Evolutionary conservation across 805 yeast species (phyloP).

Genomic region (Pichia cabralensis): DNA sequence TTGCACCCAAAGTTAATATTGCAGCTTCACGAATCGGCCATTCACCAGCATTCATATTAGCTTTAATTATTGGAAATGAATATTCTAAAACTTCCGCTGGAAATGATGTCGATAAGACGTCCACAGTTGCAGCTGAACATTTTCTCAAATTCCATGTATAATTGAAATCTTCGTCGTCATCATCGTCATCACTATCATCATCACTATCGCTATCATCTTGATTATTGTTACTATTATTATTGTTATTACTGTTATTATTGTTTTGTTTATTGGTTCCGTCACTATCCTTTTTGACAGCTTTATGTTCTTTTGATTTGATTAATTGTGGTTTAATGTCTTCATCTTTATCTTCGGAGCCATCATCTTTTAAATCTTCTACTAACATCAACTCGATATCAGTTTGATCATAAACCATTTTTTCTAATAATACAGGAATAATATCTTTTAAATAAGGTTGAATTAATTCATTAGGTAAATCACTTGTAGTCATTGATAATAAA

Average conservation of each 20-base stretch:
- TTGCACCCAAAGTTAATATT: conserved; percentile 89
- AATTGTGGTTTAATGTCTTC: conserved; percentile 82
- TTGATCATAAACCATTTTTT: conserved; percentile 82
- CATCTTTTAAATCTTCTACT: conserved; percentile 60
- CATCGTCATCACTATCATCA: conserved; percentile 57
- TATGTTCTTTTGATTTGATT: conserved; percentile 51
- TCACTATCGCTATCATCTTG: conserved; percentile 31
- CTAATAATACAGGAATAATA: conserved; percentile 69
- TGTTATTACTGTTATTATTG: neutral
- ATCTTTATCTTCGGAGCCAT: conserved; percentile 70
- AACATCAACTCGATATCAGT: conserved; percentile 62
- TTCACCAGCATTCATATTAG: conserved; percentile 52
- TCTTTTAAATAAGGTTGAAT: conserved; percentile 47
- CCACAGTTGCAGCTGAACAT: conserved; percentile 91
- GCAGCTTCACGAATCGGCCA: conserved; percentile 95
- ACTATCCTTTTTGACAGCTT: conserved; percentile 15
- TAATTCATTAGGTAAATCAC: conserved; percentile 44
- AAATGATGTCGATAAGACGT: conserved; percentile 57
- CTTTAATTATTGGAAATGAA: conserved; percentile 68
- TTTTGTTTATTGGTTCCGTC: neutral
- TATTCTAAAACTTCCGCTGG: conserved; percentile 59
- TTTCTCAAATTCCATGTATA: conserved; percentile 87
- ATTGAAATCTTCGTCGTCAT: conserved; percentile 61
- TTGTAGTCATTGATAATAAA: conserved; percentile 62
- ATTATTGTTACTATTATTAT: conserved; percentile 12